Percentiles rank a stretch among this genome's conserved stretches.
Evolutionary conservation across 352 stramenopile genomes (phyloP).

Genomic region (Globisporangium okanoganense): DNA sequence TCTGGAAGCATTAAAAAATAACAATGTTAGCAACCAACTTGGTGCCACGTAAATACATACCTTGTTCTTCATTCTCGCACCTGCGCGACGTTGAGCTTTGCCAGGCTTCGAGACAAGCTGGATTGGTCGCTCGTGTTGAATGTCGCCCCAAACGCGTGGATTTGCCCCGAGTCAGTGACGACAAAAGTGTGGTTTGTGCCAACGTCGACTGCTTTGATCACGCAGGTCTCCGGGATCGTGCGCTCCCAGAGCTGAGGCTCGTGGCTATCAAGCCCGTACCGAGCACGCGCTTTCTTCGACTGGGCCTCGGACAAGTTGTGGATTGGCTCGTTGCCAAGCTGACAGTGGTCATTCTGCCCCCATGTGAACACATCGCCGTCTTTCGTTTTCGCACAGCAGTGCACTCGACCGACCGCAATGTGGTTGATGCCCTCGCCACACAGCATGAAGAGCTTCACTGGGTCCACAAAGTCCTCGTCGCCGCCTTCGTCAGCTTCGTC

Average conservation of each 20-base stretch:
- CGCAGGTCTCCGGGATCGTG: constrained; percentile 53
- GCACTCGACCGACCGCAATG: constrained; percentile 72
- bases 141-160: constrained; percentile 65
- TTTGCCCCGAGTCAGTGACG: constrained; percentile 42
- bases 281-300: constrained; percentile 50
- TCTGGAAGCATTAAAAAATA: constrained; percentile 24
- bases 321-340: constrained; percentile 59
- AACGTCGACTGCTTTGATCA: constrained; percentile 50
- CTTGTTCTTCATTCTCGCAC: constrained; percentile 15
- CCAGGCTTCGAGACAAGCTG: constrained; percentile 44
- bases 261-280: constrained; percentile 52
- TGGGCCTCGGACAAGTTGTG: constrained; percentile 54
- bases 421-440: constrained; percentile 64
- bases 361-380: constrained; percentile 82
- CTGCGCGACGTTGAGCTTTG: constrained; percentile 58
- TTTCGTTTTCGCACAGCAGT: constrained; percentile 74
- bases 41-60: background rate
- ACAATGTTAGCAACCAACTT: background rate
- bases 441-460: constrained; percentile 56
- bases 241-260: constrained; percentile 70
- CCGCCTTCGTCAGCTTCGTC: constrained; percentile 39
- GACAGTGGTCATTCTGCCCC: constrained; percentile 82
- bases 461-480: constrained; percentile 65
- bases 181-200: constrained; percentile 75
- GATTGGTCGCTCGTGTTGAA: constrained; percentile 63